Base-by-base conservation (phyloP, 2,329 filamentous ascomycete genomes). In the Pezicula rhizophila region DNA sequence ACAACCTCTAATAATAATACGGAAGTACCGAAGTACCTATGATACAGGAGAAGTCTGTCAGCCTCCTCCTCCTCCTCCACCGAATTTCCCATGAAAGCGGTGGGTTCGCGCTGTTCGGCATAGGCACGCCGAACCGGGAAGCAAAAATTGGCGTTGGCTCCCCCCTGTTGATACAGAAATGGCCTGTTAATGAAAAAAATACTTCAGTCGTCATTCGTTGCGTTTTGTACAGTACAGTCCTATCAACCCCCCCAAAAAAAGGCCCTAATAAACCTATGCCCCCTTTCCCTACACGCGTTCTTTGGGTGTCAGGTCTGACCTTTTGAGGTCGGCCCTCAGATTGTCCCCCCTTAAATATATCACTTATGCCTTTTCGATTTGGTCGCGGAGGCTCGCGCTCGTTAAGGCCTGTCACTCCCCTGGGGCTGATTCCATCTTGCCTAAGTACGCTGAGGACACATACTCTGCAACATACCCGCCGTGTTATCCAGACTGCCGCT, bases 401-500 rank as follows among this genome's bases (percentile, higher is more conserved):
- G 55, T 62, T 63, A 61, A 59, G 46, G 52, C 57, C 55, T 55
- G 55, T 53, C 51, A 34, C 52, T 45, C 46, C 52, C 46, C 51
- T 57, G 50, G 54, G 60, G 54, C 56, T 59, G 54, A 62, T 54
- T 48, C 46, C 40, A 15, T 42, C 40, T 14, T 40, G 38, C 25
- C 49, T 40, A 23, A 46, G 34, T 26, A 34, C 48, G 40, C 35
- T 50, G 50, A 64, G 61, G 62, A 59, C 65, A 66, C 61, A 60
- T 66, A 60, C 57, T 53, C 54, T 52, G 55, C 56, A 57, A 53
- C 57, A 56, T 39, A 46, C 38, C 18, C 55, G 61, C 18, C 55
- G 61, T 44, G 52, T 63, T 35, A 56, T 63, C 41, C 61, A 59
- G 52, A 62, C 61, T 44, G 50, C 57, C 18, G 57, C 62, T 37